These are phyloP conservation scores for Limonium bicolor DNA, from an alignment of 148 eudicot species.

Conservation along the genomic window DNA sequence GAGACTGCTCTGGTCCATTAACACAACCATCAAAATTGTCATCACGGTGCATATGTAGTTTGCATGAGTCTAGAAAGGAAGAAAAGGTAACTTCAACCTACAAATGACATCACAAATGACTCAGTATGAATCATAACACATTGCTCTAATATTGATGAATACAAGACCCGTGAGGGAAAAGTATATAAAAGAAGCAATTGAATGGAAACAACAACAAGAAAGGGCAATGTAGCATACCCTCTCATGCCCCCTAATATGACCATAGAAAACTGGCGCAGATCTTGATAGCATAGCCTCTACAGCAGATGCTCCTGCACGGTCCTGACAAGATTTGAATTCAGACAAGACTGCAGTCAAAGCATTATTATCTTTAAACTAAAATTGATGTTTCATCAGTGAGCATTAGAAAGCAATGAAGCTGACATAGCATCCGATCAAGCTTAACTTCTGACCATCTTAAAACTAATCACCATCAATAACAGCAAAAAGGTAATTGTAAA, in stretches of 20 bases:
- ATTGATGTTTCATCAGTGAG: not conserved
- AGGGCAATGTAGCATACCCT: slow-evolving; percentile 33
- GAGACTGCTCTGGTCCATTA: slow-evolving; percentile 22
- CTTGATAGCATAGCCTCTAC: slow-evolving; percentile 86
- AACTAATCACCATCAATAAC: not conserved
- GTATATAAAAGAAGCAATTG: not conserved
- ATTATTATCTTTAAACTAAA: not conserved
- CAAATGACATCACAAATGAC: slow-evolving; percentile 3
- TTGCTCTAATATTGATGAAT: too few species aligned
- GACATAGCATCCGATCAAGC: not conserved
- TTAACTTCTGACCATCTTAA: not conserved
- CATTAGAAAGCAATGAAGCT: not conserved
- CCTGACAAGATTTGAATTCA: slow-evolving; percentile 18
- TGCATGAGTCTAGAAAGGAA: slow-evolving; percentile 60
- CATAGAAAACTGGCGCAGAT: slow-evolving; percentile 74
- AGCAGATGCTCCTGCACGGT: slow-evolving; percentile 38
- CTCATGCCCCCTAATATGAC: slow-evolving; percentile 92
- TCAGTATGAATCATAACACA: too few species aligned
- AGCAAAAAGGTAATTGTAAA: not conserved
- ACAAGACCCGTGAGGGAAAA: not conserved
- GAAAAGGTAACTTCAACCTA: slow-evolving; percentile 78
- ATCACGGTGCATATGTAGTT: slow-evolving; percentile 14
- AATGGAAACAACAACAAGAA: not conserved
- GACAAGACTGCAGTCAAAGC: not conserved
- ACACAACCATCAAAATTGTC: slow-evolving; percentile 12